Base-by-base conservation (phyloP, 352 stramenopile genomes). In the Stramenopiles sp. region DNA sequence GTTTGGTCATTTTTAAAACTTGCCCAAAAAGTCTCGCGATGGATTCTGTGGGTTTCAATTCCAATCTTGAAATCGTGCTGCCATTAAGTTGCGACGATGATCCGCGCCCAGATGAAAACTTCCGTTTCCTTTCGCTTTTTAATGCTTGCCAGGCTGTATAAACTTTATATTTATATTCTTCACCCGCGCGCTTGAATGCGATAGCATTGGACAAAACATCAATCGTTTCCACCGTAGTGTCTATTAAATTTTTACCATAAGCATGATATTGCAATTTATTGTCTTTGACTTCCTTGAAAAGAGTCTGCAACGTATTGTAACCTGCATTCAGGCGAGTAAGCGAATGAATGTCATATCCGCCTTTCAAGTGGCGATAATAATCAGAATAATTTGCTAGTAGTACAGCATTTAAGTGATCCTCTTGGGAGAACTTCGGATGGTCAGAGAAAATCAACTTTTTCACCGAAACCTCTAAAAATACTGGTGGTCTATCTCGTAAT, bases 1-100 rank as follows among this genome's bases (percentile, higher is more conserved):
- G 22, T 14, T 78, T 78, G 4, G 14, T 14, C 71, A 78, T 78
- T 78, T 78, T 78, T 78, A 33, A 31, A 31, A 78, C 71, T 78
- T 33, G 1, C 22, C 14, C 14, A 33, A 33, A 78, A 31, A 14
- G 4, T 78, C 14, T 31, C 4, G 22, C 8, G 8, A 14, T 33
- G 8, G 71, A 78, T 8, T 31, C 71, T 78, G 31, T 78, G 4
- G 30, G 71, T 31, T 78, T 31, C 8, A 33, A 31, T 78, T 78
- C 30, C 22, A 78, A 14, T 14, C 4, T 78, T 14, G 71, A 78
- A 31, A 4, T 31, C 22, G 71, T 78, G 71, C 22, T 78, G 4
- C 31, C 30, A 33, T 78, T 14, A 14, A 31, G 22, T 33, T 78
- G 71, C 4, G 39, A n/a, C n/a, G n/a, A n/a, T n/a, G n/a, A 55